Evolutionary conservation across 768 basidiomycete species (phyloP).

Genomic region (Plicaturopsis crispa): DNA sequence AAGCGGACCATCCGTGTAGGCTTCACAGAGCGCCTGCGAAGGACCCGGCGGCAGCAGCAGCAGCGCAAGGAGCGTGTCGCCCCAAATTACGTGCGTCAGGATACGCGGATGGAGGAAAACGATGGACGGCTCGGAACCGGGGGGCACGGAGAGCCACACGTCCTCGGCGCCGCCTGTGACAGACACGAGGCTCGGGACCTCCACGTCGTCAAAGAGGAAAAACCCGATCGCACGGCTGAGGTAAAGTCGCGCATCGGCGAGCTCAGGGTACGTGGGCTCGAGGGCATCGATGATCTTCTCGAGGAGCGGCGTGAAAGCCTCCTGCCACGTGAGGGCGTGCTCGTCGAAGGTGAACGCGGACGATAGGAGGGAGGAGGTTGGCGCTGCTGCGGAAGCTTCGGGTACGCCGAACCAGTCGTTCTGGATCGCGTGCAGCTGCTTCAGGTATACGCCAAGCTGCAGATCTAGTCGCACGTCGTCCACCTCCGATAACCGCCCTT

Average conservation of each 20-base stretch:
- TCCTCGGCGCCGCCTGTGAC: constrained; percentile 54
- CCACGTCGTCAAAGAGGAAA: constrained; percentile 72
- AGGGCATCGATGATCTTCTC: constrained; percentile 40
- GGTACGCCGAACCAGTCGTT: constrained; percentile 66
- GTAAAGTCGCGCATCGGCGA: constrained; percentile 34
- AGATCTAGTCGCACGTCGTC: constrained; percentile 45
- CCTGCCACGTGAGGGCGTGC: constrained; percentile 65
- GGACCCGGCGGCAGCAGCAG: constrained; percentile 47
- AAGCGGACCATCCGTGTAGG: constrained; percentile 42
- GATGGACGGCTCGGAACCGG: constrained; percentile 14
- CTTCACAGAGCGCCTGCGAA: constrained; percentile 46
- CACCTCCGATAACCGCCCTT: constrained; percentile 25
- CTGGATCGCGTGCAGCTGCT: constrained; percentile 60
- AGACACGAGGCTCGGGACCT: constrained; percentile 62
- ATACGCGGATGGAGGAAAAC: constrained; percentile 30
- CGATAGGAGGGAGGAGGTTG: too few relatives aligned
- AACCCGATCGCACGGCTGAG: constrained; percentile 67
- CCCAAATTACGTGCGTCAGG: constrained; percentile 57
- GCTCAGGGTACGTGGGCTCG: constrained; percentile 9
- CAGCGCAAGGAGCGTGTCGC: constrained; percentile 67
- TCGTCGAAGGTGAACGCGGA: too few relatives aligned
- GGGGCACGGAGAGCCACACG: constrained; percentile 39
- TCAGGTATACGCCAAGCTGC: constrained; percentile 52
- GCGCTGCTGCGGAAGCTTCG: constrained; percentile 14
- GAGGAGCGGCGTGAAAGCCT: constrained; percentile 54